Conservation (phyloP, 2,329 filamentous ascomycete genomes). For the Dactylellina cionopaga region DNA sequence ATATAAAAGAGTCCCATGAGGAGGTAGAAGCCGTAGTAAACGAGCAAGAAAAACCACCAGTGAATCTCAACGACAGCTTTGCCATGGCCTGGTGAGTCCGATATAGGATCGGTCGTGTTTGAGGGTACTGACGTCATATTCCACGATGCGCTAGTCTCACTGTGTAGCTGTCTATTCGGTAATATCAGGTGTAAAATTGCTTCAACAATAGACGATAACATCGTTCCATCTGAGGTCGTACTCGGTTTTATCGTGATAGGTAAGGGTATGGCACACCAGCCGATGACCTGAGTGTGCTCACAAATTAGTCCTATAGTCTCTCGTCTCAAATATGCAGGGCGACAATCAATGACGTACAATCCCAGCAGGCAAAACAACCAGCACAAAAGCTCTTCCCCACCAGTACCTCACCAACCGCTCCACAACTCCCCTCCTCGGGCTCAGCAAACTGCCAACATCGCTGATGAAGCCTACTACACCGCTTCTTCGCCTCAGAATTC, state of each 20-base stretch:
- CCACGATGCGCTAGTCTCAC: constrained; percentile 44
- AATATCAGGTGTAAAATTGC: constrained; percentile 49
- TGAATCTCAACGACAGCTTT: constrained; percentile 72
- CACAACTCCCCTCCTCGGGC: constrained; percentile 70
- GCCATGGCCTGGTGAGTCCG: constrained; percentile 70
- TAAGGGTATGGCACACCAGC: constrained; percentile 40
- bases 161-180: constrained; percentile 8
- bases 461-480: constrained; percentile 39
- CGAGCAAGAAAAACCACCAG: constrained; percentile 77
- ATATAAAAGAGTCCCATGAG: constrained; percentile 75
- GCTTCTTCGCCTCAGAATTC: constrained; percentile 9
- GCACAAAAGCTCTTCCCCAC: constrained; percentile 71
- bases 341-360: constrained; percentile 66
- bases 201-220: constrained; percentile 46
- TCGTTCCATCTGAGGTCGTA: constrained; percentile 13
- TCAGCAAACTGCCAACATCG: constrained; percentile 65
- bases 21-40: constrained; percentile 77
- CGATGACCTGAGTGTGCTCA: constrained; percentile 18
- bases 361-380: constrained; percentile 71
- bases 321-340: too few species aligned
- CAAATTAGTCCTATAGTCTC: neutral
- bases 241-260: constrained; percentile 59
- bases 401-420: constrained; percentile 70
- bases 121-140: constrained; percentile 21
- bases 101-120: constrained; percentile 56